Conservation (phyloP, 2,329 filamentous ascomycete species). For the Anthostomella pinea region DNA sequence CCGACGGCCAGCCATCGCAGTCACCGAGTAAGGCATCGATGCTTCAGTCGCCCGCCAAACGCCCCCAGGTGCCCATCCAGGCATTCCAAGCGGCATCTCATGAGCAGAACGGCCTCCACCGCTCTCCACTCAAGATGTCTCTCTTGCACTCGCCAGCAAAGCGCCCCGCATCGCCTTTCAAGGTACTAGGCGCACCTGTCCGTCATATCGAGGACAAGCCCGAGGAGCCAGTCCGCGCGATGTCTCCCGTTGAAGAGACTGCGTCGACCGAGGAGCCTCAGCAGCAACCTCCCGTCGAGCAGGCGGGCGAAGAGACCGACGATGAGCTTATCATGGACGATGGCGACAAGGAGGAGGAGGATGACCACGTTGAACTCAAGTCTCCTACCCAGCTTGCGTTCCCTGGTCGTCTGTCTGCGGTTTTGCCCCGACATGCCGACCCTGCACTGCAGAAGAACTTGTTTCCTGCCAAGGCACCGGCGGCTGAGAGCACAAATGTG, state of each 20-base stretch:
- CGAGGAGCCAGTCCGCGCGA: constrained; percentile 14
- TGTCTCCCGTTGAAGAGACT: constrained; percentile 16
- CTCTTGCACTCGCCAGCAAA: constrained; percentile 31
- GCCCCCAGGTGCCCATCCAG: constrained; percentile 30
- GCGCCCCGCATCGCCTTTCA: constrained; percentile 28
- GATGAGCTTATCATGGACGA: constrained; percentile 7
- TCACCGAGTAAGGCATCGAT: constrained; percentile 47
- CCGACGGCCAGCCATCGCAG: constrained; percentile 33
- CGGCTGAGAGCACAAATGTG: background rate
- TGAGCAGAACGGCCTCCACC: constrained; percentile 29
- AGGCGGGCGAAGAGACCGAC: constrained; percentile 8
- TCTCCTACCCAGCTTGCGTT: constrained; percentile 39
- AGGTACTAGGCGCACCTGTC: constrained; percentile 18
- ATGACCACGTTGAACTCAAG: constrained; percentile 28
- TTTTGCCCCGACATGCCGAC: constrained; percentile 43
- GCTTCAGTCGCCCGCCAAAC: constrained; percentile 52
- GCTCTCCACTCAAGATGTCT: constrained; percentile 36
- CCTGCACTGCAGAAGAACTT: constrained; percentile 35
- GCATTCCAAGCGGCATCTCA: constrained; percentile 21
- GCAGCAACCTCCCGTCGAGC: too few relatives aligned
- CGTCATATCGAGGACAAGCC: constrained; percentile 9
- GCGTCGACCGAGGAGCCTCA: constrained; percentile 7
- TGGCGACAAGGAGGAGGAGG: background rate
- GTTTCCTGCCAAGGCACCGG: constrained; percentile 15
- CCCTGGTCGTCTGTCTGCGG: constrained; percentile 44